A percentile compares a stretch with the other conserved stretches of the same genome.
Evolutionary conservation across 495 filamentous ascomycete species (phyloP).

Genomic region (Tuber magnatum): DNA sequence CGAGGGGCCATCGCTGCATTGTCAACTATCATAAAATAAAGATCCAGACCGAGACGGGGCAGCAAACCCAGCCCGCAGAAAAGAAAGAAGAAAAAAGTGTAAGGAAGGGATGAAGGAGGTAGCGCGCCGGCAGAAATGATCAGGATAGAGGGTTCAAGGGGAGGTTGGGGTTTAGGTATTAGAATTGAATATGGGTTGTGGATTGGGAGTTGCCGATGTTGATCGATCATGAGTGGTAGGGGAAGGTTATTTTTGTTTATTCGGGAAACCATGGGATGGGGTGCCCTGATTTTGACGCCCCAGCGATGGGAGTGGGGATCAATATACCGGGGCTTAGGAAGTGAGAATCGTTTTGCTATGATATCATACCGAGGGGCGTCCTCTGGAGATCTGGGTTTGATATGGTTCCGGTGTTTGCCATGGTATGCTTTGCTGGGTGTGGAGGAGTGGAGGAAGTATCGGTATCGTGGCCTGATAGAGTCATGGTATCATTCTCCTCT

Average conservation of each 20-base stretch:
- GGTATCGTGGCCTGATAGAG: neutral
- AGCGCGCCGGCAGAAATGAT: neutral
- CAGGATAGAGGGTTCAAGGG: neutral
- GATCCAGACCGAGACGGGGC: neutral
- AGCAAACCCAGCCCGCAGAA: neutral
- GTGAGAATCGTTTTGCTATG: neutral
- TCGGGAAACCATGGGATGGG: neutral
- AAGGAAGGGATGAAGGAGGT: neutral
- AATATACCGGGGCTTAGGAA: neutral
- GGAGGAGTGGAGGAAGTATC: neutral
- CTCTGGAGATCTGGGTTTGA: neutral
- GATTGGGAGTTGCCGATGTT: neutral
- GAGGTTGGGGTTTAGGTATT: neutral
- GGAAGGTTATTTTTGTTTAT: neutral
- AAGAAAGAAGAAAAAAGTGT: neutral
- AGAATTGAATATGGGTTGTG: neutral
- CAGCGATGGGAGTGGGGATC: neutral
- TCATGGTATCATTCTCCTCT: neutral
- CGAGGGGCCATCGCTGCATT: conserved; percentile 14
- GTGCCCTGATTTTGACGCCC: neutral
- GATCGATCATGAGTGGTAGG: neutral
- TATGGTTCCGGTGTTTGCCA: neutral
- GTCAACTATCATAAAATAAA: neutral
- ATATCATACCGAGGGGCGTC: neutral
- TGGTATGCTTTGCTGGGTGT: neutral